Base-by-base conservation (phyloP, 2,329 filamentous ascomycete genomes). In the Diplocarpon mali region DNA sequence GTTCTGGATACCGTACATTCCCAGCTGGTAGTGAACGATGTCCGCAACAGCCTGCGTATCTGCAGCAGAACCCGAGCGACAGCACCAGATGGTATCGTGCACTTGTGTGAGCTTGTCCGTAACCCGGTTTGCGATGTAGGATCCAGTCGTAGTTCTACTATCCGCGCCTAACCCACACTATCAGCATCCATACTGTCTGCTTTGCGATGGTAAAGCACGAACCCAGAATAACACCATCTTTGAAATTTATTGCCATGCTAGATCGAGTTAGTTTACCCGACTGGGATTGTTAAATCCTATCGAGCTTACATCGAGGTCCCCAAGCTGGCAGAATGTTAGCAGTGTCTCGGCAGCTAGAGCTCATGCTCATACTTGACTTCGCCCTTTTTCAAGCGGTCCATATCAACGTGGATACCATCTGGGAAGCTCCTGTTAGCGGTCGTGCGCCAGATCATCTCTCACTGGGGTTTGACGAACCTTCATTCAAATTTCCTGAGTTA, bases 361-460 rank as follows among this genome's bases (percentile, higher is more conserved):
- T 35, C 4, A 34, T 14, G 38, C 51, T 71, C 87, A 70, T 72
- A 95, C 88, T 98, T 98, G 65, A 98, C 90, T 72, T 98, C 92
- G 51, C 92, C 92, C 69, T 88, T 92, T 81, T 98, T 98, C 67
- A 98, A 72, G 63, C 92, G 83, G 62, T 96, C 86, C 92, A 98
- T 98, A 64, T 98, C 92, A 59, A 98, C 75, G 67, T 98, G 92
- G 65, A 98, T 96, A 65, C 92, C 92, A 89, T 98, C 92, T 96
- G 60, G 38, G 30, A 44, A 57, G 52, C 51, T 55, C 32, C 20
- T 35, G 49, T 61, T 57, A 61, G 59, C 53, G 60, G 34, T 51
- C 40, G 37, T 44, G 35, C 38, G 29, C 32, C 32, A 35, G 48
- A 49, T 43, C 32, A 43, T 43, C 53, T 47, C 48, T 31, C 40